These are phyloP conservation scores for Tetrapisispora pingtungensis DNA, from an alignment of 805 yeast species.

Conservation along the genomic window DNA sequence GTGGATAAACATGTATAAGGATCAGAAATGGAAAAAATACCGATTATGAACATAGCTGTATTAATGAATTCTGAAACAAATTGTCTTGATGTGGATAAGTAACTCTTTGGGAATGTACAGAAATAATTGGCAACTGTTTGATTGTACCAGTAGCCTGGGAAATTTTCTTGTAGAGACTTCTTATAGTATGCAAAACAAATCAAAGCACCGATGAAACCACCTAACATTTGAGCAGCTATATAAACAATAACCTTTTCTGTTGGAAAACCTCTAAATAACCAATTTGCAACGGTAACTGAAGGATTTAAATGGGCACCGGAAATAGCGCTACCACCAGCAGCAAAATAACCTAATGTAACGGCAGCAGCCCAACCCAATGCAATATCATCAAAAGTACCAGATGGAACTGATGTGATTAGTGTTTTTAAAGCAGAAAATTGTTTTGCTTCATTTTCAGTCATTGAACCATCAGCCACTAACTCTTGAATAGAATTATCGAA, in stretches of 20 bases:
- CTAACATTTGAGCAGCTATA: slow-evolving; percentile 38
- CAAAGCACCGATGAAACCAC: slow-evolving; percentile 40
- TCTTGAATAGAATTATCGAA: slow-evolving; percentile 4
- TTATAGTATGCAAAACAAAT: slow-evolving; percentile 37
- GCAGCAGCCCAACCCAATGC: slow-evolving; percentile 47
- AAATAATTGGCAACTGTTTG: slow-evolving; percentile 35
- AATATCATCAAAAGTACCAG: slow-evolving; percentile 35
- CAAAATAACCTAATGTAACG: slow-evolving; percentile 40
- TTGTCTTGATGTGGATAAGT: slow-evolving; percentile 35
- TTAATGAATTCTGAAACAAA: slow-evolving; percentile 39
- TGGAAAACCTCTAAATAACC: slow-evolving; percentile 43
- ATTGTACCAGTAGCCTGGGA: slow-evolving; percentile 20
- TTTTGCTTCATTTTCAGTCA: slow-evolving; percentile 4
- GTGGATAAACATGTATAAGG: slow-evolving; percentile 40
- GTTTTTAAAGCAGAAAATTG: slow-evolving; percentile 5
- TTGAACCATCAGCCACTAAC: slow-evolving; percentile 1
- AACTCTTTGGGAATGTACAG: slow-evolving; percentile 37
- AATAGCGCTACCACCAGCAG: slow-evolving; percentile 41
- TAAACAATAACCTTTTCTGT: slow-evolving; percentile 38
- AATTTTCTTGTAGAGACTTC: slow-evolving; percentile 26
- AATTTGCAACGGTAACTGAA: slow-evolving; percentile 39
- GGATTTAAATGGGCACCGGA: slow-evolving; percentile 54
- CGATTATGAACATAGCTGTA: slow-evolving; percentile 36
- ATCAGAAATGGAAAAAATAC: slow-evolving; percentile 43
- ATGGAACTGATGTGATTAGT: slow-evolving; percentile 9